Evolutionary conservation across 2,329 filamentous ascomycete genomes (phyloP), one percentile per base, ranked within the genome.

Genomic region (Penicillium sp.): DNA sequence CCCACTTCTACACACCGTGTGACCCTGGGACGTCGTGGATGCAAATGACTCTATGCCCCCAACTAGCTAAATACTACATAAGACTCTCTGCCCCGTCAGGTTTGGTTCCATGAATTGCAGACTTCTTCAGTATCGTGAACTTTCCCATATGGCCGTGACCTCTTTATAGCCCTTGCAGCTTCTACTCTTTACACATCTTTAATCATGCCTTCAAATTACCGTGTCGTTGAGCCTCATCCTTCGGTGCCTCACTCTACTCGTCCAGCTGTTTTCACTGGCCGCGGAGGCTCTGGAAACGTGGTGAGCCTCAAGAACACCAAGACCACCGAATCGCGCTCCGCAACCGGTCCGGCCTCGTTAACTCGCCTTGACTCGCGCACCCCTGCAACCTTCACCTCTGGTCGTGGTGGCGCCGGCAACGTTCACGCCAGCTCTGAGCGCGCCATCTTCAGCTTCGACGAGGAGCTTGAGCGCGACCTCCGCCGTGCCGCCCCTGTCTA

Each of bases 401-500:
- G 82, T 55, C 80, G 82, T 47, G 82, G 82, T 52, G 82, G 82
- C 43, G 80, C 79, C 15, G 82, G 82, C 59, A 85, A 84, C 67
- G 74, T 83, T 59, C 78, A 81, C 73, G 71, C 66, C 65, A 75
- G 73, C 67, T 73, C 72, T 57, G 81, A 86, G 63, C 78, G 82
- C 40, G 78, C 82, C 67, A 85, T 87, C 69, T 87, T 87, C 78
- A 82, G 80, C 71, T 87, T 87, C 73, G 85, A 87, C 69, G 85
- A 87, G 74, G 85, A 87, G 66, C 78, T 87, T 49, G 79, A 83
- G 62, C 80, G 80, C 55, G 81, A 85, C 57, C 75, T 82, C 59
- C 77, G 80, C 54, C 76, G 81, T 33, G 77, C 80, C 45, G 83
- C 84, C 2, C 85, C 85, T 18, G 80, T 87, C 58, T 87, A 85